Conservation (phyloP, 2,329 filamentous ascomycete genomes). For the Apiospora sp. region DNA sequence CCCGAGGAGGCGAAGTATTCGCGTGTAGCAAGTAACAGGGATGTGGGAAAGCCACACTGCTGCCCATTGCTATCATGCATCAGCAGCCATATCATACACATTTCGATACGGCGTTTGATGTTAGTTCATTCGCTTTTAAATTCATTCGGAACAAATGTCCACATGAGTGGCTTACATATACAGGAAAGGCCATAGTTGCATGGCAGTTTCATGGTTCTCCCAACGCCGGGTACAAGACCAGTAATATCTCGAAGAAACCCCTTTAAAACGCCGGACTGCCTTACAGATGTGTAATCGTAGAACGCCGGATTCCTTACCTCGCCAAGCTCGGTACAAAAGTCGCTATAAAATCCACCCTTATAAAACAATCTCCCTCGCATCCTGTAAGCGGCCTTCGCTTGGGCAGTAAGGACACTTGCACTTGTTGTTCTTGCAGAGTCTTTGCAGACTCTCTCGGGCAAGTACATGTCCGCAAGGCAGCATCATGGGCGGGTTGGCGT, state of each 20-base stretch:
- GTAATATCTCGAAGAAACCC: background rate
- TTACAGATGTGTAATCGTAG: background rate
- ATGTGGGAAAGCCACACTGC: background rate
- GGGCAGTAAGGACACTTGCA: constrained; percentile 99
- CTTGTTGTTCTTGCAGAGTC: constrained; percentile 77
- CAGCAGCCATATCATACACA: background rate
- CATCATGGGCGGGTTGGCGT: constrained; percentile 94
- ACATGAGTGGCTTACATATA: background rate
- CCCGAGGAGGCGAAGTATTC: no score
- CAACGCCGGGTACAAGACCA: constrained; percentile 8
- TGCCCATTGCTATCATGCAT: background rate
- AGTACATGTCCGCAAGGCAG: constrained; percentile 95
- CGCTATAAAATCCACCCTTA: constrained; percentile 43
- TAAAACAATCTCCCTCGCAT: constrained; percentile 77
- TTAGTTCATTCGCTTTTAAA: background rate
- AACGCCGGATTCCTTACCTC: constrained; percentile 7
- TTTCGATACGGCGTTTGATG: background rate
- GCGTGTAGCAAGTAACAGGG: background rate
- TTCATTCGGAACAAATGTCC: background rate
- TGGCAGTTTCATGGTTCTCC: background rate
- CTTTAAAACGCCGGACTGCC: background rate
- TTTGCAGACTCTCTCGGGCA: constrained; percentile 81
- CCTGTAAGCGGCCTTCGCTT: constrained; percentile 77
- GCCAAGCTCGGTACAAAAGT: background rate
- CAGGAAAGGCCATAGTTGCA: background rate